Evolutionary conservation across 805 yeast genomes (phyloP).

Genomic region (Ogataea glucozyma): DNA sequence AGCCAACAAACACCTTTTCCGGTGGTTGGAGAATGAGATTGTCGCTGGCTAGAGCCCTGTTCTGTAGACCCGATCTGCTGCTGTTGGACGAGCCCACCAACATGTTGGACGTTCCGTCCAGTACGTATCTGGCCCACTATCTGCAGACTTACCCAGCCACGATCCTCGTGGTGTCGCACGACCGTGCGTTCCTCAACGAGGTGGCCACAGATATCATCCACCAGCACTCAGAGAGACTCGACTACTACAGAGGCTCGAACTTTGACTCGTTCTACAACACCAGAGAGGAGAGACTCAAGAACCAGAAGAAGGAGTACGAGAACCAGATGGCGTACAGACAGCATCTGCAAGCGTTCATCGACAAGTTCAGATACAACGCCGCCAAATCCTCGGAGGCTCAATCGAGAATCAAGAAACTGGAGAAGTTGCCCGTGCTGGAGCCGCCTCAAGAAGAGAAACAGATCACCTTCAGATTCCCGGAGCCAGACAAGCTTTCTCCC

Average conservation of each 20-base stretch:
- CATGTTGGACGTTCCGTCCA: constrained; percentile 99
- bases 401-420: constrained; percentile 94
- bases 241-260: constrained; percentile 91
- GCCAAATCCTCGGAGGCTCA: constrained; percentile 98
- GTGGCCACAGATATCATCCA: constrained; percentile 98
- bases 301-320: constrained; percentile 91
- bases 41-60: constrained; percentile 95
- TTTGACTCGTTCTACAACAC: constrained; percentile 92
- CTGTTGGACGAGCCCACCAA: constrained; percentile 98
- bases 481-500: constrained; percentile 89
- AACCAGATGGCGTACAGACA: constrained; percentile 94
- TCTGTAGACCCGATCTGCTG: constrained; percentile 93
- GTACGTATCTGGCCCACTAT: constrained; percentile 88
- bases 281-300: constrained; percentile 92
- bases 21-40: constrained; percentile 99
- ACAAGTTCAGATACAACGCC: constrained; percentile 95
- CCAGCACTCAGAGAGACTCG: constrained; percentile 96
- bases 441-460: constrained; percentile 91
- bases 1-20: constrained; percentile 86
- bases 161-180: constrained; percentile 95
- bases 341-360: constrained; percentile 92
- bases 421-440: constrained; percentile 88
- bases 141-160: constrained; percentile 90
- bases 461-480: constrained; percentile 88
- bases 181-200: constrained; percentile 93